Conservation (phyloP, 768 basidiomycete species). For the Lactifluus hygrophoroides region DNA sequence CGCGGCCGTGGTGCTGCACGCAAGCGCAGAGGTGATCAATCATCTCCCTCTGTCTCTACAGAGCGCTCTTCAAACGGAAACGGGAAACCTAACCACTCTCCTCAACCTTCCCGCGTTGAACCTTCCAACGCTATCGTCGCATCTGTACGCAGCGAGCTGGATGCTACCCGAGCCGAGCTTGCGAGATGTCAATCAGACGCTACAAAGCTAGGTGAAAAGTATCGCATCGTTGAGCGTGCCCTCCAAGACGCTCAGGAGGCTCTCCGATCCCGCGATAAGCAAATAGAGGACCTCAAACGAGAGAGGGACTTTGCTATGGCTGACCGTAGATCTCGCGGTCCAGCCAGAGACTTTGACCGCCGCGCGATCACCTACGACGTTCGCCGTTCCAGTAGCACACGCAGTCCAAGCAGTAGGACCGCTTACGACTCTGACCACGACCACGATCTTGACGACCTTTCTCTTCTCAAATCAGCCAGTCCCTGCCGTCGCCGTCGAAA, state of each 20-base stretch:
- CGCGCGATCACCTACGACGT: slow-evolving; percentile 15
- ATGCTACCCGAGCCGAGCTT: slow-evolving; percentile 43
- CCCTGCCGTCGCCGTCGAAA: slow-evolving; percentile 19
- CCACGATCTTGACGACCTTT: slow-evolving; percentile 14
- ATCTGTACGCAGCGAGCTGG: slow-evolving; percentile 49
- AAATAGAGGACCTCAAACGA: slow-evolving; percentile 46
- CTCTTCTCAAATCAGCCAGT: slow-evolving; percentile 7
- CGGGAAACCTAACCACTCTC: slow-evolving; percentile 7
- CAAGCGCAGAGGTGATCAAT: slow-evolving; percentile 20
- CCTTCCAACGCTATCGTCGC: slow-evolving; percentile 15
- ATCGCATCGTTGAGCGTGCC: slow-evolving; percentile 51
- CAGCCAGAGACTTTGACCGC: slow-evolving; percentile 14
- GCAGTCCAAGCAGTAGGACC: slow-evolving; percentile 14
- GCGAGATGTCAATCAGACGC: slow-evolving; percentile 47
- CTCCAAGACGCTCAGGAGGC: slow-evolving; percentile 57
- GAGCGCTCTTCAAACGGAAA: slow-evolving; percentile 13
- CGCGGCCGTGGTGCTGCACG: slow-evolving; percentile 19
- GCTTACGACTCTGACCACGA: slow-evolving; percentile 13
- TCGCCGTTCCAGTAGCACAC: slow-evolving; percentile 15
- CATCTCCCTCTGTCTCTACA: slow-evolving; percentile 19
- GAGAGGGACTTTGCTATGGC: slow-evolving; percentile 21
- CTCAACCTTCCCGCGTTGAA: slow-evolving; percentile 13
- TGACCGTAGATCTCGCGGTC: slow-evolving; percentile 14
- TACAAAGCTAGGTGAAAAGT: slow-evolving; percentile 51
- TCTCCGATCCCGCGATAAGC: slow-evolving; percentile 47